These are phyloP conservation scores for Sphaerulina vaccinii DNA, from an alignment of 2,329 filamentous ascomycete genomes.

Conservation along the genomic window DNA sequence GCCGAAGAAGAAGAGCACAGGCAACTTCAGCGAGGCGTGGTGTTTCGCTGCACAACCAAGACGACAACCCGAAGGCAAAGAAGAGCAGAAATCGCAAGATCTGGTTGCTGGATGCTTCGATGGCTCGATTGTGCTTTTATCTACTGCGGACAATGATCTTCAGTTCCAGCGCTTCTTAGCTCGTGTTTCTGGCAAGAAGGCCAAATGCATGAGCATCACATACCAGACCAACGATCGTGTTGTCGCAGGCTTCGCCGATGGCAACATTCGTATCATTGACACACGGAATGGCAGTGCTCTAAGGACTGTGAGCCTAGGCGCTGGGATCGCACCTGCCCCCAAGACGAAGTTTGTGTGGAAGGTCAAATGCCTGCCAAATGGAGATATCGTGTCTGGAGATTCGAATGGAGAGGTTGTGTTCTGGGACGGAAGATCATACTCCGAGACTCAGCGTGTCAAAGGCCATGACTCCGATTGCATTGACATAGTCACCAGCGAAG, in stretches of 20 bases:
- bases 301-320: slow-evolving; percentile 81
- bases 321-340: slow-evolving; percentile 70
- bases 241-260: slow-evolving; percentile 92
- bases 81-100: slow-evolving; percentile 48
- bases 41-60: slow-evolving; percentile 85
- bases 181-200: slow-evolving; percentile 76
- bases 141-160: slow-evolving; percentile 79
- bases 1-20: slow-evolving; percentile 78
- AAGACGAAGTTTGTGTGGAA: slow-evolving; percentile 92
- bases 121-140: slow-evolving; percentile 82
- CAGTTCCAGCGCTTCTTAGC: slow-evolving; percentile 74
- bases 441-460: slow-evolving; percentile 79
- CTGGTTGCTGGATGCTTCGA: slow-evolving; percentile 88
- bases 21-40: slow-evolving; percentile 96
- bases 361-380: slow-evolving; percentile 81
- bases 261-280: slow-evolving; percentile 89
- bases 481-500: slow-evolving; percentile 76
- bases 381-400: slow-evolving; percentile 90
- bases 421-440: slow-evolving; percentile 91
- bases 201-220: slow-evolving; percentile 84
- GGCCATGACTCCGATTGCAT: slow-evolving; percentile 88
- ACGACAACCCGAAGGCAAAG: slow-evolving; percentile 33
- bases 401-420: slow-evolving; percentile 91
- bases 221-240: slow-evolving; percentile 83
- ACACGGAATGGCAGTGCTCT: slow-evolving; percentile 73